phyloP scores from a whole-genome alignment of 495 filamentous ascomycete genomes.

The Coniosporium apollinis region DNA sequence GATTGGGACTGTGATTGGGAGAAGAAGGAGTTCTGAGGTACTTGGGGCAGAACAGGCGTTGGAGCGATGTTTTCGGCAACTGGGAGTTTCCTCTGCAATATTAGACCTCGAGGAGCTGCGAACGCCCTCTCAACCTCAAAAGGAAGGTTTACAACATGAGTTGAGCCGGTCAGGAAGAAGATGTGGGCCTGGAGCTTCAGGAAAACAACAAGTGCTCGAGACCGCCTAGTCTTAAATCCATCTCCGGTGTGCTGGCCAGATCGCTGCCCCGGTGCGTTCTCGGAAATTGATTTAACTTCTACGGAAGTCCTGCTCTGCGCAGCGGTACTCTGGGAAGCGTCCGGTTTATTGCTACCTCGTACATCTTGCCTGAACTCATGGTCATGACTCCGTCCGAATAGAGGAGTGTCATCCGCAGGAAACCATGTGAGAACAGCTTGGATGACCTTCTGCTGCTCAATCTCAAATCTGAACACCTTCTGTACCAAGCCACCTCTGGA shows the following conservation, averaged over 20 bases:
- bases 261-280: too few relatives aligned
- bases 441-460: conserved; percentile 67
- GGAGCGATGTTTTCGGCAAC: conserved; percentile 17
- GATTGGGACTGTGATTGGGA: conserved; percentile 36
- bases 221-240: conserved; percentile 17
- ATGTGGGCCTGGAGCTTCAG: conserved; percentile 87
- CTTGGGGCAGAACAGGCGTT: conserved; percentile 23
- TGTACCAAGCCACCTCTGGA: conserved; percentile 72
- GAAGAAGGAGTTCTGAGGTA: conserved; percentile 69
- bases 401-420: conserved; percentile 37
- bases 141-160: conserved; percentile 79
- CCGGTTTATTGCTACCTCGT: too few relatives aligned
- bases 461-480: conserved; percentile 70
- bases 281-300: too few relatives aligned
- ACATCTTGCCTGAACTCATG: too few relatives aligned
- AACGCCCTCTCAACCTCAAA: conserved; percentile 85
- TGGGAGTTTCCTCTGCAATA: conserved; percentile 61
- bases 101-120: conserved; percentile 60
- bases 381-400: too few relatives aligned
- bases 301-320: too few relatives aligned
- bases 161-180: conserved; percentile 76
- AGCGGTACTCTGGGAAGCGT: too few relatives aligned
- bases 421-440: conserved; percentile 80
- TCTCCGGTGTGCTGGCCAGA: conserved; percentile 7
- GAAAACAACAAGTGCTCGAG: conserved; percentile 72